Evolutionary conservation across 768 basidiomycete species (phyloP).

Genomic region (Termitomyces sp.): DNA sequence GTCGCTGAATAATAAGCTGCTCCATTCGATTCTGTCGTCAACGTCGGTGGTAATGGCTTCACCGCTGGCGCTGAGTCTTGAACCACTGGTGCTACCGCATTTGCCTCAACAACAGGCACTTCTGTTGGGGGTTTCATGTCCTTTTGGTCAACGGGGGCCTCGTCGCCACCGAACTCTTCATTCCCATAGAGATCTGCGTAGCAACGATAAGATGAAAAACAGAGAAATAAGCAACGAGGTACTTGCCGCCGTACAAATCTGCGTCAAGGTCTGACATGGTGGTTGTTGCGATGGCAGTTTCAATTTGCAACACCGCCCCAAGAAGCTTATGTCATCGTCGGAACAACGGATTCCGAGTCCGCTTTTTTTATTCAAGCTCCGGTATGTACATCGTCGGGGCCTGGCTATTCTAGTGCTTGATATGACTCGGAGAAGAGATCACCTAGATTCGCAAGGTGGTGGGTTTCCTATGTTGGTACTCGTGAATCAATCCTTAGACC

Average conservation of each 20-base stretch:
- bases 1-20: conserved; percentile 16
- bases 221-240: neutral
- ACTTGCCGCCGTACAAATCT: conserved; percentile 84
- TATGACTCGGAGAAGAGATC: too few relatives aligned
- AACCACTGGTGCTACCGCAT: conserved; percentile 11
- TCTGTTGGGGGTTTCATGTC: conserved; percentile 25
- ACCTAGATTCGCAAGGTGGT: too few relatives aligned
- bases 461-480: too few relatives aligned
- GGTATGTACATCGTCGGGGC: too few relatives aligned
- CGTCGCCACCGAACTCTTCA: conserved; percentile 55
- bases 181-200: conserved; percentile 68
- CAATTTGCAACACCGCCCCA: conserved; percentile 16
- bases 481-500: too few relatives aligned
- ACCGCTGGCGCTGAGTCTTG: conserved; percentile 14
- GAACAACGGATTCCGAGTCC: neutral
- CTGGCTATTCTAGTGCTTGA: too few relatives aligned
- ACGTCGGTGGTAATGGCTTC: conserved; percentile 19
- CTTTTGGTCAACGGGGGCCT: conserved; percentile 33
- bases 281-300: conserved; percentile 19
- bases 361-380: neutral
- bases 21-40: conserved; percentile 11
- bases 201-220: neutral
- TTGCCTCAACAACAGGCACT: conserved; percentile 16
- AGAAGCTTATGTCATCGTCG: conserved; percentile 15
- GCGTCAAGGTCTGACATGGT: conserved; percentile 83